Evolutionary conservation across 164 flowering plant species (phyloP).

Genomic region (Cinnamomum micranthum): DNA sequence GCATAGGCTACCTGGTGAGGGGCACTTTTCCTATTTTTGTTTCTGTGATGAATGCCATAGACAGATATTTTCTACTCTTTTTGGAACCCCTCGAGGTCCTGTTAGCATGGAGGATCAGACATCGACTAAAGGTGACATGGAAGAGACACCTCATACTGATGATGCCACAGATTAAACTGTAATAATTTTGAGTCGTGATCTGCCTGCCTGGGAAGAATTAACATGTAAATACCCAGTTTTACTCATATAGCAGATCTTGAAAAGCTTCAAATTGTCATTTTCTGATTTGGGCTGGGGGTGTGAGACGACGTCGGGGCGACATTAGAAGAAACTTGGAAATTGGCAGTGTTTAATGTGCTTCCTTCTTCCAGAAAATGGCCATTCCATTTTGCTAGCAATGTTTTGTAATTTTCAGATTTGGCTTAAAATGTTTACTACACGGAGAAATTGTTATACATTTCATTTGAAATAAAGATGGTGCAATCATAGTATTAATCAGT

Average conservation of each 20-base stretch:
- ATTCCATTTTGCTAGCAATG: background rate
- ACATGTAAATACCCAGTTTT: constrained; percentile 19
- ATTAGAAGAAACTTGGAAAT: background rate
- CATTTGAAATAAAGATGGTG: no score
- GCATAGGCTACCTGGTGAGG: constrained; percentile 73
- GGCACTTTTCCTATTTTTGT: constrained; percentile 82
- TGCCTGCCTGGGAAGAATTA: background rate
- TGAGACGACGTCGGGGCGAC: background rate
- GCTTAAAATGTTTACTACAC: background rate
- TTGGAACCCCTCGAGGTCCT: constrained; percentile 72
- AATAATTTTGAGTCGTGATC: background rate
- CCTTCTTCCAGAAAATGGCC: no score
- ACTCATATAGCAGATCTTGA: constrained; percentile 1
- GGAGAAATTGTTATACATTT: no score
- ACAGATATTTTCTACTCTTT: constrained; percentile 60
- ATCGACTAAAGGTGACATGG: constrained; percentile 6
- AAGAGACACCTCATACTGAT: constrained; percentile 8
- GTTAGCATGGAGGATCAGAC: constrained; percentile 24
- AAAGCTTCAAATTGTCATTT: background rate
- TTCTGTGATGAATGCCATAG: constrained; percentile 87
- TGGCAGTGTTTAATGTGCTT: background rate
- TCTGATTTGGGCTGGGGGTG: background rate
- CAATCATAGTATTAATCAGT: no score
- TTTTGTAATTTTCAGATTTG: background rate
- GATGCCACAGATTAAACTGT: constrained; percentile 1